Percentiles rank a stretch among this genome's conserved stretches.
Evolutionary conservation across 1,139 yeast species (phyloP).

Genomic region (Lodderomyces theae): DNA sequence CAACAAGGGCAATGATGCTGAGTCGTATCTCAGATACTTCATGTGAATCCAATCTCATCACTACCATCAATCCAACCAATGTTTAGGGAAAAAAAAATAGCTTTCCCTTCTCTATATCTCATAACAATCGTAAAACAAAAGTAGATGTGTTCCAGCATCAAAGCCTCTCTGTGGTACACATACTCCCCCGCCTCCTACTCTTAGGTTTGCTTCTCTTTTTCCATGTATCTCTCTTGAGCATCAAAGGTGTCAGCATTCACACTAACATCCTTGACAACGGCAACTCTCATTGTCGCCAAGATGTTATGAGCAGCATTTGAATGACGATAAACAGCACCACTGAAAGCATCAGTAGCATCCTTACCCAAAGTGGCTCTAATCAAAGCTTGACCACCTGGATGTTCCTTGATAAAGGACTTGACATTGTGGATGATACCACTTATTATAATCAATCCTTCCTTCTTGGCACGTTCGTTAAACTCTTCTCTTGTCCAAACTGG

Average conservation of each 20-base stretch:
- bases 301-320: slow-evolving; percentile 97
- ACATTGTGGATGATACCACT: slow-evolving; percentile 96
- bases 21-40: too few relatives aligned
- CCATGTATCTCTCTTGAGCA: slow-evolving; percentile 51
- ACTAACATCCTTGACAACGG: slow-evolving; percentile 72
- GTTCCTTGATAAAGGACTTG: slow-evolving; percentile 78
- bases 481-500: slow-evolving; percentile 91
- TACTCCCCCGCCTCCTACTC: too few relatives aligned
- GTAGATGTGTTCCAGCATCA: too few relatives aligned
- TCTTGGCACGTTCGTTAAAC: slow-evolving; percentile 65
- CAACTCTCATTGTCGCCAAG: slow-evolving; percentile 93
- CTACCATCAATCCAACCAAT: too few relatives aligned
- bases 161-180: too few relatives aligned
- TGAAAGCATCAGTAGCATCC: slow-evolving; percentile 96
- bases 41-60: too few relatives aligned
- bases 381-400: slow-evolving; percentile 96
- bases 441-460: slow-evolving; percentile 66
- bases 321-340: slow-evolving; percentile 96
- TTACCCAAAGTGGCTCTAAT: slow-evolving; percentile 85
- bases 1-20: too few relatives aligned
- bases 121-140: slow-evolving; percentile 4
- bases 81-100: too few relatives aligned
- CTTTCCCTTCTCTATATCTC: neutral
- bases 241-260: slow-evolving; percentile 52
- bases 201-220: slow-evolving; percentile 22